Evolutionary conservation across 768 basidiomycete genomes (phyloP), one percentile per base, ranked within the genome.

Genomic region (Termitomyces sp.): DNA sequence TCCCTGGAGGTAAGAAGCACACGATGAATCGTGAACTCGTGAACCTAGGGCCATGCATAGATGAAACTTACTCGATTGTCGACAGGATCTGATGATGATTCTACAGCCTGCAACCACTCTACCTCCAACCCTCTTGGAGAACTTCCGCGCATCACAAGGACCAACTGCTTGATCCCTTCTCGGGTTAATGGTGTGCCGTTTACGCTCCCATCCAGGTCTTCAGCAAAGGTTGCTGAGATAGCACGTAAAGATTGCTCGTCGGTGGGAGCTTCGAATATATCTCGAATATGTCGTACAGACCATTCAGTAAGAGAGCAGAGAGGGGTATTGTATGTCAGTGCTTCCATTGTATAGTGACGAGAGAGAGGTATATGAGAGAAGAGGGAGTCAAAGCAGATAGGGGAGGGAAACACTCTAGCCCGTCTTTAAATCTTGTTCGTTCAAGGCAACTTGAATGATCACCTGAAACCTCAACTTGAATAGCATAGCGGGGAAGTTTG

Each of bases 241-340:
- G 79, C 79, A 31, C 65, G 68, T 11, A 74, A 62, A 23, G 73
- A 70, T 31, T 75, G 72, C 27, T 71, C 70, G 54, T 79, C 74
- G n/a, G 66, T 73, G 25, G 67, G 63, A 2, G 79, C 77, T 62
- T 82, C 80, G 61, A 83, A 83, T 46, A 83, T 69, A 44, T 65
- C 68, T 35, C 66, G 68, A 58, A 82, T 81, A 62, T 80, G 80
- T 54, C 70, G 67, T 20, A 65, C 57, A 3, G 82, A 82, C 82
- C 82, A 83, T 4, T 76, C 69, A 18, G 75, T 70, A 56, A 83
- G 65, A 13, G 76, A 72, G 42, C 71, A 63, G 25, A 80, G 72
- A 60, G 66, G 65, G 31, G 32, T 29, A 20, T 27, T 13, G 25
- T 51, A 38, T 45, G 36, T 55, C 40, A 31, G 52, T 27, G 53